Percentiles rank a stretch among this genome's conserved stretches.
These are phyloP conservation scores for Colletotrichum lini DNA, from an alignment of 2,329 filamentous ascomycete genomes.

Conservation along the genomic window DNA sequence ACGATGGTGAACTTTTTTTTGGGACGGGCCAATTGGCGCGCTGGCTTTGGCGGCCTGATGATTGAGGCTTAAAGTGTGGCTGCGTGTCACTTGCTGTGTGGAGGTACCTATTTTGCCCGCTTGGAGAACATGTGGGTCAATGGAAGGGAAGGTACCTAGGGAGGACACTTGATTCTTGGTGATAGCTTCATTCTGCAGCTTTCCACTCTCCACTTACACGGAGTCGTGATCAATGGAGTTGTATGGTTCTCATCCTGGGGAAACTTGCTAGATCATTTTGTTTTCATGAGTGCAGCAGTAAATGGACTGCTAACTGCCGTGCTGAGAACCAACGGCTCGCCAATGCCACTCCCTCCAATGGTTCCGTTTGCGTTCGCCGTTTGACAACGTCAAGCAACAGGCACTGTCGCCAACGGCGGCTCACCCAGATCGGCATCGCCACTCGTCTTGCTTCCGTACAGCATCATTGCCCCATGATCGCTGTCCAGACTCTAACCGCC, in stretches of 20 bases:
- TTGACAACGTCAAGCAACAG: background rate
- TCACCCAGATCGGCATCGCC: background rate
- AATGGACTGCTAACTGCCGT: too few species aligned
- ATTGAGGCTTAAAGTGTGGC: constrained; percentile 30
- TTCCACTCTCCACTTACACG: constrained; percentile 1
- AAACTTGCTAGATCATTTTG: background rate
- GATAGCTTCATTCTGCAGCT: constrained; percentile 26
- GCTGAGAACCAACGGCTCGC: background rate
- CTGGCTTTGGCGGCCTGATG: constrained; percentile 34
- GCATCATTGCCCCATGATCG: background rate
- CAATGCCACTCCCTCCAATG: background rate
- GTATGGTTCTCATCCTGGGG: background rate
- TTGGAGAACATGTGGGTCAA: constrained; percentile 16
- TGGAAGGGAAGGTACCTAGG: background rate
- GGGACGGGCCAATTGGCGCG: constrained; percentile 35
- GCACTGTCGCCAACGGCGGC: background rate
- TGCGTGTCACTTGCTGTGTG: constrained; percentile 1
- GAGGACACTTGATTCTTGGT: constrained; percentile 6
- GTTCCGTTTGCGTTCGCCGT: background rate
- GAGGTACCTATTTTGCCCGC: constrained; percentile 16
- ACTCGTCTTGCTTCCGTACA: background rate
- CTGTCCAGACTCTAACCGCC: background rate
- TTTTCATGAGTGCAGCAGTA: background rate
- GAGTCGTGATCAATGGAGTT: background rate
- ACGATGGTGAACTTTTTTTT: constrained; percentile 43